A percentile compares a stretch with the other conserved stretches of the same genome.
These are phyloP conservation scores for Narthecium ossifragum DNA, from an alignment of 106 monocot species.

Conservation along the genomic window DNA sequence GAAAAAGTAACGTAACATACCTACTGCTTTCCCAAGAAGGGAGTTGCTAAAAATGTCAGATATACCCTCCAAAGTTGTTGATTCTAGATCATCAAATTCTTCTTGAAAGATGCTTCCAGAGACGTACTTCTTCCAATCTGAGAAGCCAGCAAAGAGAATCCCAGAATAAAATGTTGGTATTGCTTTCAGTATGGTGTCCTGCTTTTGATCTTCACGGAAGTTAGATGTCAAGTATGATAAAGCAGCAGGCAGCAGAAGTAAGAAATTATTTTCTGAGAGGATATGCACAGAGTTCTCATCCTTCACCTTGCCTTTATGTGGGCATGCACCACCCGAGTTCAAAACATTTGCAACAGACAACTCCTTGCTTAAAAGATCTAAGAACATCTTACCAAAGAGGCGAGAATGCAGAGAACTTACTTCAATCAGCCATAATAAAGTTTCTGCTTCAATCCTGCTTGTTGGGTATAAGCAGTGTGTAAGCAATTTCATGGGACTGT, in stretches of 20 bases:
- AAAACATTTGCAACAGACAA: constrained; percentile 19
- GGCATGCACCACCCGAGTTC: constrained; percentile 5
- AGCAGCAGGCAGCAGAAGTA: constrained; percentile 71
- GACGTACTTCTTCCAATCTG: constrained; percentile 57
- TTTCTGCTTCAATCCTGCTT: constrained; percentile 57
- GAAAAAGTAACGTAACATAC: constrained; percentile 50
- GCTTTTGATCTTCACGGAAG: constrained; percentile 11
- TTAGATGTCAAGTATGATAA: constrained; percentile 44
- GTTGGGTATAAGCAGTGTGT: constrained; percentile 43
- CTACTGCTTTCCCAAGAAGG: constrained; percentile 68
- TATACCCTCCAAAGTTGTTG: constrained; percentile 28
- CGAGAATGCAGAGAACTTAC: constrained; percentile 53
- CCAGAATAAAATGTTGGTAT: constrained; percentile 48
- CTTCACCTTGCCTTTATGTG: constrained; percentile 3
- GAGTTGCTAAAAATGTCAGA: constrained; percentile 33
- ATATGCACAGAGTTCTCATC: constrained; percentile 2
- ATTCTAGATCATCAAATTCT: constrained; percentile 27
- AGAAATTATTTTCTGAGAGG: constrained; percentile 43
- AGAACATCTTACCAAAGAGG: constrained; percentile 57
- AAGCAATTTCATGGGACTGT: constrained; percentile 53
- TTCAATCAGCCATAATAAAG: constrained; percentile 48
- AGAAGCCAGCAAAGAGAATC: constrained; percentile 58
- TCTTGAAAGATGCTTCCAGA: constrained; percentile 49
- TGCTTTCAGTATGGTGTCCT: constrained; percentile 13
- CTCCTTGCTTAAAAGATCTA: constrained; percentile 34